Percentiles rank a stretch among this genome's conserved stretches.
Evolutionary conservation across 768 basidiomycete species (phyloP).

Genomic region (Sporobolomyces roseus): DNA sequence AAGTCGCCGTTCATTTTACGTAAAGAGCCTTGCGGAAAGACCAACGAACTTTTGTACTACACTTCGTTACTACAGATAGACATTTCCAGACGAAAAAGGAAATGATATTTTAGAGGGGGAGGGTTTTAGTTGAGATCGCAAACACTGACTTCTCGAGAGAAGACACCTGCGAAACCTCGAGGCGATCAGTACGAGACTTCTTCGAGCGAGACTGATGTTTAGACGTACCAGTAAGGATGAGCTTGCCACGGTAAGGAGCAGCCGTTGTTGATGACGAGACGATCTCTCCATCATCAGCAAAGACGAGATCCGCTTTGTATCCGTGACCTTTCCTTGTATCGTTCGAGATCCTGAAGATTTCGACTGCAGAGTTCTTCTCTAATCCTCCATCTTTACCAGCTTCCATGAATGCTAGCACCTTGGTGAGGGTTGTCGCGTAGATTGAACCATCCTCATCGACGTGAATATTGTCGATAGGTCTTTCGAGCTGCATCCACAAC

Average conservation of each 20-base stretch:
- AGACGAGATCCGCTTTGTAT: conserved; percentile 43
- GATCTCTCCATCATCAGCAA: conserved; percentile 64
- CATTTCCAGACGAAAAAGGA: background rate
- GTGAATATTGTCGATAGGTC: conserved; percentile 60
- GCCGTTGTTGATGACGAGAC: conserved; percentile 60
- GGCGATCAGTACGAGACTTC: too few relatives aligned
- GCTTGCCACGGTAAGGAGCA: conserved; percentile 56
- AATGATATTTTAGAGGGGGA: background rate
- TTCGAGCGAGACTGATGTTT: too few relatives aligned
- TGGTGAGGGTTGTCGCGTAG: conserved; percentile 61
- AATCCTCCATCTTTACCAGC: conserved; percentile 10
- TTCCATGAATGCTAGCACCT: conserved; percentile 48
- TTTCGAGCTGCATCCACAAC: conserved; percentile 34
- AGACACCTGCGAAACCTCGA: conserved; percentile 44
- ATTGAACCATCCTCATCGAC: conserved; percentile 62
- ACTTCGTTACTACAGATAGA: background rate
- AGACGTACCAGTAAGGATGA: conserved; percentile 41
- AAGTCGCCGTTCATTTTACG: too few relatives aligned
- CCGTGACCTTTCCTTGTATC: conserved; percentile 46
- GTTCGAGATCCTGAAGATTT: conserved; percentile 55
- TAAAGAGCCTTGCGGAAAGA: too few relatives aligned
- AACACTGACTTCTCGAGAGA: conserved; percentile 21
- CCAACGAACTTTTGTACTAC: too few relatives aligned
- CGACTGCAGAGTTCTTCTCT: conserved; percentile 52
- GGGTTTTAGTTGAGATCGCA: conserved; percentile 47